Evolutionary conservation across 2,329 filamentous ascomycete species (phyloP).

Genomic region (Aspergillus uvarum): DNA sequence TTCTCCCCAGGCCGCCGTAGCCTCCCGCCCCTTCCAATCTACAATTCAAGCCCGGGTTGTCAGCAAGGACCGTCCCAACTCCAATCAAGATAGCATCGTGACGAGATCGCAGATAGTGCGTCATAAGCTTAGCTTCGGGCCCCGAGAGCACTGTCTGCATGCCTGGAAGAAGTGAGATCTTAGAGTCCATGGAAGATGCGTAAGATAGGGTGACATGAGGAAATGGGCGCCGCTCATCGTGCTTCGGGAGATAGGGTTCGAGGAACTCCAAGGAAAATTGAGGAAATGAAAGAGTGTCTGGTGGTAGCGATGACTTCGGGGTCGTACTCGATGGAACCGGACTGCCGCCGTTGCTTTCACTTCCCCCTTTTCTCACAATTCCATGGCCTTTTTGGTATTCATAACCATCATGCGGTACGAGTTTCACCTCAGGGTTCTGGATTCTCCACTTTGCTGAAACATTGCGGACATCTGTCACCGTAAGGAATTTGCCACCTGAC

Average conservation of each 20-base stretch:
- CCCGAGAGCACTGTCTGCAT: slow-evolving; percentile 82
- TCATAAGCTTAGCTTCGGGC: slow-evolving; percentile 83
- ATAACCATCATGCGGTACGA: slow-evolving; percentile 48
- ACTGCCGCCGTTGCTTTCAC: slow-evolving; percentile 15
- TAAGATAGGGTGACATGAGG: slow-evolving; percentile 79
- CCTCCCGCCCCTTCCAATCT: slow-evolving; percentile 63
- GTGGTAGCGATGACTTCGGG: slow-evolving; percentile 27
- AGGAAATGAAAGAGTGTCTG: slow-evolving; percentile 49
- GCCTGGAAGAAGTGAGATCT: slow-evolving; percentile 73
- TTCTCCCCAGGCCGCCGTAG: slow-evolving; percentile 53
- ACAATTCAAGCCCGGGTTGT: slow-evolving; percentile 84
- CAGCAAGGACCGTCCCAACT: slow-evolving; percentile 77
- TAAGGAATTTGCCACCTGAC: slow-evolving; percentile 48
- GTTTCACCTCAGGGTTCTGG: slow-evolving; percentile 43
- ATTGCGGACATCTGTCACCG: slow-evolving; percentile 50
- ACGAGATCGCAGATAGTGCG: slow-evolving; percentile 78
- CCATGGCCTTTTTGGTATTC: slow-evolving; percentile 46
- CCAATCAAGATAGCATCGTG: slow-evolving; percentile 86
- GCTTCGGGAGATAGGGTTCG: slow-evolving; percentile 52
- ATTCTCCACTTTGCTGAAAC: slow-evolving; percentile 50
- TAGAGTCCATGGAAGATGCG: slow-evolving; percentile 83
- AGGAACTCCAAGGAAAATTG: slow-evolving; percentile 48
- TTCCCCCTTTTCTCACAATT: slow-evolving; percentile 35
- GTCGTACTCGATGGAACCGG: slow-evolving; percentile 11
- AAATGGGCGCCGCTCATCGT: slow-evolving; percentile 34